Base-by-base conservation (phyloP, 169 alveolate species). In the Cardiosporidium cionae region DNA sequence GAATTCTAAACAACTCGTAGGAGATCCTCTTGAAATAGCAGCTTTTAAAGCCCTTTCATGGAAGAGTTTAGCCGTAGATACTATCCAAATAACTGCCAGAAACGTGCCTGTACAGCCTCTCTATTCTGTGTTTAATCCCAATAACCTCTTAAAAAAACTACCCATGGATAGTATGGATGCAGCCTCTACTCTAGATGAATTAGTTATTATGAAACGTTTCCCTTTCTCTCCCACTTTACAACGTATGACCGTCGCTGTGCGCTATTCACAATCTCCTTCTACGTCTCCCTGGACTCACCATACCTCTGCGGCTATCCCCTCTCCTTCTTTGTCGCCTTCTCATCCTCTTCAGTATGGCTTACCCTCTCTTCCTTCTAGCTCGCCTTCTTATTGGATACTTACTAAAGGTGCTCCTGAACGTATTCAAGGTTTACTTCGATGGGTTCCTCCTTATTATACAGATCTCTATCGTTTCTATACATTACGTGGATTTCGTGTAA, bases 361-460 rank as follows among this genome's bases (percentile, higher is more conserved):
- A 9, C 22, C 69, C 9, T n/a, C 66, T 31, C 22, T 63, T 16
- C 22, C 54, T n/a, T 63, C 32, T 27, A 33, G 67, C 37, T 35
- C 83, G 63, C n/a, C 84, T 70, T 9, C 70, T 58, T 22, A 22
- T 65, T 7, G 23, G 84, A 88, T 92, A 32, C 81, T 95, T 63
- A 86, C 94, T 37, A 96, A 96, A 83, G 99, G 99, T 16, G 95
- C 98, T 23, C 99, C 99, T 23, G 99, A 95, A 85, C 85, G 84
- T 37, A 69, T 96, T 66, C 84, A 92, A 74, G 62, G 77, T 22
- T 85, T 93, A 70, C 84, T 94, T 29, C 84, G 78, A 33, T 89
- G 90, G 54, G 88, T 90, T 3, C 99, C 99, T 1, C 81, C 79
- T 25, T 77, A 88, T 74, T 96, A 92, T 83, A 96, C 92, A 71